Base-by-base conservation (phyloP, 1,284 basidiomycete genomes). In the Leccinum subfulvum region DNA sequence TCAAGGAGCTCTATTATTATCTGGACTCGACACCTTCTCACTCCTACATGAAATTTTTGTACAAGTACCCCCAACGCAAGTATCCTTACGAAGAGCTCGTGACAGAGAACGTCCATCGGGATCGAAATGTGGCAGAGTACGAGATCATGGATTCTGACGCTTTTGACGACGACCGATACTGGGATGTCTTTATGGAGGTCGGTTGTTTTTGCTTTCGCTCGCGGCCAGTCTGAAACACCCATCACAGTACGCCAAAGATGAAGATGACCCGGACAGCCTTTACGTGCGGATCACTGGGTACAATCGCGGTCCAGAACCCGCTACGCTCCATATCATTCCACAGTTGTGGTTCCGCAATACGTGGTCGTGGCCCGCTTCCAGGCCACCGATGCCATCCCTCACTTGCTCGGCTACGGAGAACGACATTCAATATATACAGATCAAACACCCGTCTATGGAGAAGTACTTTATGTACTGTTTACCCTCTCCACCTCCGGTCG, bases 11-110 rank as follows among this genome's bases (percentile, higher is more conserved):
- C 33, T 98, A 98, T 78, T 99, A 96, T 76, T 98, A 99, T 78
- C 87, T 99, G 68, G 97, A 98, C 78, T 97, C 94, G 59, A 97
- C 97, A 0, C 97, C 97, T 21, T 98, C 96, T 1, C 97, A 99
- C 76, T 97, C 94, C 35, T 99, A 98, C 84, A 98, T 98, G 97
- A 99, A 98, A 79, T 97, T 92, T 78, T 80, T 98, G 64, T 98
- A 98, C 88, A 98, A 98, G 78, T 98, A 98, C 72, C 96, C 97
- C 14, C 97, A 99, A 77, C 82, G 87, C 67, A 82, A 84, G 54
- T 99, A 86, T 78, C 97, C 97, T 1, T 99, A 99, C 78, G 94
- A 98, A 74, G 85, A 97, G 68, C 86, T 99, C 59, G 91, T 96
- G 14, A 80, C 83, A 58, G 95, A 98, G 80, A 96, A 91, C 72